Evolutionary conservation across 2,329 filamentous ascomycete genomes (phyloP), one percentile per base, ranked within the genome.

Genomic region (Coniella vitis): DNA sequence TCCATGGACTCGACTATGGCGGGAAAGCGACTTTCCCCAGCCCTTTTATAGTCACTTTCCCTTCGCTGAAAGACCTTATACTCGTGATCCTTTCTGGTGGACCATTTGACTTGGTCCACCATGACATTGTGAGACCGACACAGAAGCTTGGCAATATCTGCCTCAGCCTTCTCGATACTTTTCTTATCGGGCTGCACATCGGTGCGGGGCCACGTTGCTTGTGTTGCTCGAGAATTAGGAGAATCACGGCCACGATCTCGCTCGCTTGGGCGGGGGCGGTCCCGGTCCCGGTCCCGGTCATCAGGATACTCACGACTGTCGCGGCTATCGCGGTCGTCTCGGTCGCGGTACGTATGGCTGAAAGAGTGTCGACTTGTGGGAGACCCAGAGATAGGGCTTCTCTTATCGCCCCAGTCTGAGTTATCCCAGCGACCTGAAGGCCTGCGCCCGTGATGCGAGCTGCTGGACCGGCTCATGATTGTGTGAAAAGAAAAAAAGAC

Each of bases 311-410:
- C 8, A 34, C 21, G 34, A 14, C 21, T 38, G 38, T 40, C 8
- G 39, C 21, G 34, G 17, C 21, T 38, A 16, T 38, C 34, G 54
- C 49, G 17, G 54, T 34, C 41, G 50, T 56, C 35, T 32, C 29
- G 20, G 31, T 44, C 40, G 32, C 42, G 25, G 22, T 40, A 29
- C 5, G 25, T 10, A n/a, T n/a, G n/a, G n/a, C n/a, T n/a, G n/a
- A n/a, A n/a, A 29, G 10, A 29, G 5, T 29, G 25, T 5, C 25
- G 25, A 10, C 25, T 29, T 10, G 25, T 29, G 25, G 25, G 25
- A 29, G 25, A 29, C 10, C 25, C 25, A 29, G 10, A 5, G 10
- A 5, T 29, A 10, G 25, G 25, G 25, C 25, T 29, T 49, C 45
- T 10, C 5, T 29, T 10, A 29, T 29, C 25, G 5, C 5, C 25